phyloP scores from a whole-genome alignment of 257 asterid species.

The Solanum chiquidenum region DNA sequence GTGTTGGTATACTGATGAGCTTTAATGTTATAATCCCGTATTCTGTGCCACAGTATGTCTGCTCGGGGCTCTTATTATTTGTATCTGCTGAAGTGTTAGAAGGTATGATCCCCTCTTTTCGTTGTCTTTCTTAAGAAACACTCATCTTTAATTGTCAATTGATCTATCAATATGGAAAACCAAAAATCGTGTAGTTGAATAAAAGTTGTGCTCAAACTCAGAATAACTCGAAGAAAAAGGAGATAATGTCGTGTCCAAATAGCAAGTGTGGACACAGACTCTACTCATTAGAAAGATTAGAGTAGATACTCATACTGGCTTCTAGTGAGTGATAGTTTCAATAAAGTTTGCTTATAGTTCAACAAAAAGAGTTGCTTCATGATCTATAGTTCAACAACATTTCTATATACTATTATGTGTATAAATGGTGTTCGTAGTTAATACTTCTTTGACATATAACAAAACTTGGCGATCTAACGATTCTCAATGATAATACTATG shows the following conservation, averaged over 20 bases:
- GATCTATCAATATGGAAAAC: not conserved
- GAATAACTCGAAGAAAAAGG: not conserved
- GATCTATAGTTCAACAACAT: not conserved
- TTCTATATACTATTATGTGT: not conserved
- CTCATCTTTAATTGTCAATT: not conserved
- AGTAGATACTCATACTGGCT: not conserved
- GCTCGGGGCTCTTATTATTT: constrained; percentile 57
- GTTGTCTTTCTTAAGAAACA: not conserved
- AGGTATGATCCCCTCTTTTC: constrained; percentile 22
- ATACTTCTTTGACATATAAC: not conserved
- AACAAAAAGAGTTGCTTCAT: not conserved
- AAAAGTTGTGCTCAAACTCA: not conserved
- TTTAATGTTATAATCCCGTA: constrained; percentile 45
- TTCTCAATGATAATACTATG: not conserved
- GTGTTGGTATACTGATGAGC: constrained; percentile 47
- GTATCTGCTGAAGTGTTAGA: constrained; percentile 84
- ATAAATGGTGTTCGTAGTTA: not conserved
- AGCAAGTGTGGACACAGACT: not conserved
- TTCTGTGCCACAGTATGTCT: constrained; percentile 58
- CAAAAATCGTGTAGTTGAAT: not conserved
- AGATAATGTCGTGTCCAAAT: not conserved
- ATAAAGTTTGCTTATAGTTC: not conserved
- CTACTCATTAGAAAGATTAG: not conserved
- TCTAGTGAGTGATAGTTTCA: not conserved
- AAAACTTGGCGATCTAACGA: not conserved